phyloP scores from a whole-genome alignment of 345 rosid species.

The Leavenworthia alabamica region DNA sequence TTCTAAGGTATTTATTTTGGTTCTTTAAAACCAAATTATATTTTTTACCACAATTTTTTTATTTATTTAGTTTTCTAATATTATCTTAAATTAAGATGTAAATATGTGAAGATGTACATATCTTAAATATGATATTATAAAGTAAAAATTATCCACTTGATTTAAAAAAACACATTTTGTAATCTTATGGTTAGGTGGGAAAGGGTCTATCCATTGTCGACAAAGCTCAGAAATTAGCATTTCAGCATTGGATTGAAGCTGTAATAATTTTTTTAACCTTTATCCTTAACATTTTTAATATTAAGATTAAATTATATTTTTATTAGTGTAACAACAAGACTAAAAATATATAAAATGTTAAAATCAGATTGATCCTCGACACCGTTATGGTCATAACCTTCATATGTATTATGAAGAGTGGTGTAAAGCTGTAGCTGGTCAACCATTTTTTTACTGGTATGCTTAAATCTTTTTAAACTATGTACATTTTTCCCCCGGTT shows the following conservation, averaged over 20 bases:
- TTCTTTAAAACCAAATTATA: no score
- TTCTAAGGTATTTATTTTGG: constrained; percentile 47
- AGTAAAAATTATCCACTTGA: no score
- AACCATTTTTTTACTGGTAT: constrained; percentile 93
- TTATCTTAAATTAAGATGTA: no score
- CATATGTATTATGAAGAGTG: constrained; percentile 74
- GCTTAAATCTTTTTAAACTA: not conserved
- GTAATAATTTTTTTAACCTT: constrained; percentile 25
- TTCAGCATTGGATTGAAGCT: constrained; percentile 89
- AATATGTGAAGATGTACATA: not conserved
- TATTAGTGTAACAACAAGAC: not conserved
- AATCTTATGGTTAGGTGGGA: constrained; percentile 53
- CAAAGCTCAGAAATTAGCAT: constrained; percentile 79
- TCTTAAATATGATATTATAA: not conserved
- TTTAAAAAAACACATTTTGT: not conserved
- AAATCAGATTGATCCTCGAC: constrained; percentile 87
- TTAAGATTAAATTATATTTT: not conserved
- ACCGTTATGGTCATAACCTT: constrained; percentile 77
- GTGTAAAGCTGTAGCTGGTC: constrained; percentile 66
- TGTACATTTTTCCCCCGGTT: not conserved
- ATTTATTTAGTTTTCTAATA: no score
- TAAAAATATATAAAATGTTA: not conserved
- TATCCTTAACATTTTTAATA: not conserved
- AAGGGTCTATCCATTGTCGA: constrained; percentile 55
- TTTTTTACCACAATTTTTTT: no score